Evolutionary conservation across 495 filamentous ascomycete genomes (phyloP).

Genomic region (Daldinia childiae): DNA sequence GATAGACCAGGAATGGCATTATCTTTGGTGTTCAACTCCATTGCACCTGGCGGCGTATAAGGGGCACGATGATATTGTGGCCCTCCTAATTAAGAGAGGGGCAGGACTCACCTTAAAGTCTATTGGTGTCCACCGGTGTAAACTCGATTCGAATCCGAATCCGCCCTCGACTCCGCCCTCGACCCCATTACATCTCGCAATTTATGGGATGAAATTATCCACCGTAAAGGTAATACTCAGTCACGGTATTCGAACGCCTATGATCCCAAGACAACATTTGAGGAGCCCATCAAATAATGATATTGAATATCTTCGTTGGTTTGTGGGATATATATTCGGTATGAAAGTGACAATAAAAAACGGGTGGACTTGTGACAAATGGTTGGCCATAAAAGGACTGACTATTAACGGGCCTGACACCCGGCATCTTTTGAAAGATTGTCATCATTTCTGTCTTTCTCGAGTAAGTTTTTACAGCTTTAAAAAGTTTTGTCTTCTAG

Average conservation of each 20-base stretch:
- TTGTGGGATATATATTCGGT: background rate
- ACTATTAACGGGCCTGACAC: background rate
- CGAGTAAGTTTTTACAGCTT: background rate
- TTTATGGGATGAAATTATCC: conserved; percentile 11
- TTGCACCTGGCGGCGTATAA: conserved; percentile 17
- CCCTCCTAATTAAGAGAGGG: conserved; percentile 3
- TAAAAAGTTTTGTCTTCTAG: background rate
- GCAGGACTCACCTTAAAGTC: background rate
- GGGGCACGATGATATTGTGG: conserved; percentile 14
- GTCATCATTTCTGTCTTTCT: background rate
- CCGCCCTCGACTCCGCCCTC: background rate
- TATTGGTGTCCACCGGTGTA: background rate
- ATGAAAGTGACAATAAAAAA: background rate
- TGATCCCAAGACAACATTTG: too few relatives aligned
- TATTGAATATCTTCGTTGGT: background rate
- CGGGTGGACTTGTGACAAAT: background rate
- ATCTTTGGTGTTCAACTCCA: conserved; percentile 8
- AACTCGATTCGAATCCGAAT: background rate
- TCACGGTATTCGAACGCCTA: background rate
- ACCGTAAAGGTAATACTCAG: conserved; percentile 17
- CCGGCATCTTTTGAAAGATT: background rate
- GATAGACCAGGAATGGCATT: background rate
- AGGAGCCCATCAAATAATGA: background rate
- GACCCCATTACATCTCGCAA: conserved; percentile 5
- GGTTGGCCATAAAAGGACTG: background rate